Evolutionary conservation across 306 rosid species (phyloP).

Genomic region (Inga oerstediana): DNA sequence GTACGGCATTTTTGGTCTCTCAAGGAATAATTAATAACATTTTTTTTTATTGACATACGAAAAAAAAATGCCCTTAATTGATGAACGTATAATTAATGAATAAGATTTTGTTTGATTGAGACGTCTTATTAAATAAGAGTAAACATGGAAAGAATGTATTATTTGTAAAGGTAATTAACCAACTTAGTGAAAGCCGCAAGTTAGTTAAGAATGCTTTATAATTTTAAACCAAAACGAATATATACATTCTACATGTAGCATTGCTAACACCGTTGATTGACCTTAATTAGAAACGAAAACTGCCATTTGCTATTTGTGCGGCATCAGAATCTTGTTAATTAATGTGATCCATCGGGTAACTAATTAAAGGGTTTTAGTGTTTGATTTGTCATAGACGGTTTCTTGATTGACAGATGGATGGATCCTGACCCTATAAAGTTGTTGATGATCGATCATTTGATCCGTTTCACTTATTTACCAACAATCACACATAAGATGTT

Average conservation of each 20-base stretch:
- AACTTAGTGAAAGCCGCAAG: no score
- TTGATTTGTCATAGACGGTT: neutral
- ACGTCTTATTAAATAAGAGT: neutral
- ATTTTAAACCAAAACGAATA: neutral
- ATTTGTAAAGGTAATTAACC: neutral
- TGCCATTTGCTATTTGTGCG: constrained; percentile 13
- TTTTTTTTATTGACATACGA: no score
- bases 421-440: neutral
- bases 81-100: neutral
- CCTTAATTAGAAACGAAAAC: constrained; percentile 6
- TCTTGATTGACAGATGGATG: constrained; percentile 14
- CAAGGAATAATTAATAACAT: no score
- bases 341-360: neutral
- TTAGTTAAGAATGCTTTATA: neutral
- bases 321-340: neutral
- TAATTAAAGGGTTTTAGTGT: neutral
- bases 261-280: neutral
- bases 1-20: no score
- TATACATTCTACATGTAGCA: no score
- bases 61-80: no score
- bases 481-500: neutral
- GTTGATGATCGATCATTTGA: neutral
- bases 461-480: neutral
- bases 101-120: neutral
- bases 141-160: no score